Evolutionary conservation across 2,329 filamentous ascomycete genomes (phyloP).

Genomic region (Exophiala alcalophila): DNA sequence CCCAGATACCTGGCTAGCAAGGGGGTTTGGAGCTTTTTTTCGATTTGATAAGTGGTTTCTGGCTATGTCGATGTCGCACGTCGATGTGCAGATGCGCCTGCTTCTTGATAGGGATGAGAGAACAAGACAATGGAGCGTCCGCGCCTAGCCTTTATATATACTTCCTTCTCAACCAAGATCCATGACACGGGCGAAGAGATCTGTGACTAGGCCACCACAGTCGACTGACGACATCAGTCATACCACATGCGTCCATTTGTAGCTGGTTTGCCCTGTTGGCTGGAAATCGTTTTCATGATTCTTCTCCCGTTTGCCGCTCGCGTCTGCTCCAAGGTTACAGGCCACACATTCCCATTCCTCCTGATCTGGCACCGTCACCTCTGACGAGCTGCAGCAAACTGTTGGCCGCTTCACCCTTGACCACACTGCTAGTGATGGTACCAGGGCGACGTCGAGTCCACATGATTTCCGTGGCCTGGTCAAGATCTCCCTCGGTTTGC

Average conservation of each 20-base stretch:
- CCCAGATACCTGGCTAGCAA: too few relatives aligned
- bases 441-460: conserved; percentile 5
- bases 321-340: conserved; percentile 3
- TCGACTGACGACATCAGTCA: too few relatives aligned
- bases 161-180: neutral
- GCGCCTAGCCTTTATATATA: too few relatives aligned
- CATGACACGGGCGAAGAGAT: neutral
- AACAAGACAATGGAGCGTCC: too few relatives aligned
- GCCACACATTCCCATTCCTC: conserved; percentile 20
- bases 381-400: conserved; percentile 29
- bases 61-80: neutral
- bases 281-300: neutral
- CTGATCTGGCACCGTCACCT: conserved; percentile 15
- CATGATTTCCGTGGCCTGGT: neutral
- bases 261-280: neutral
- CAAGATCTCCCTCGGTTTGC: neutral
- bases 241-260: too few relatives aligned
- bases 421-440: conserved; percentile 28
- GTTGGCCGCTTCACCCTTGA: conserved; percentile 30
- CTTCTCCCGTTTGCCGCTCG: neutral
- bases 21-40: neutral
- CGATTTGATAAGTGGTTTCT: neutral
- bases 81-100: neutral
- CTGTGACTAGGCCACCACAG: neutral
- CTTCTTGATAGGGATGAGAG: too few relatives aligned